These are phyloP conservation scores for Lotmaria passim DNA, from an alignment of 208 protist species.

Conservation along the genomic window DNA sequence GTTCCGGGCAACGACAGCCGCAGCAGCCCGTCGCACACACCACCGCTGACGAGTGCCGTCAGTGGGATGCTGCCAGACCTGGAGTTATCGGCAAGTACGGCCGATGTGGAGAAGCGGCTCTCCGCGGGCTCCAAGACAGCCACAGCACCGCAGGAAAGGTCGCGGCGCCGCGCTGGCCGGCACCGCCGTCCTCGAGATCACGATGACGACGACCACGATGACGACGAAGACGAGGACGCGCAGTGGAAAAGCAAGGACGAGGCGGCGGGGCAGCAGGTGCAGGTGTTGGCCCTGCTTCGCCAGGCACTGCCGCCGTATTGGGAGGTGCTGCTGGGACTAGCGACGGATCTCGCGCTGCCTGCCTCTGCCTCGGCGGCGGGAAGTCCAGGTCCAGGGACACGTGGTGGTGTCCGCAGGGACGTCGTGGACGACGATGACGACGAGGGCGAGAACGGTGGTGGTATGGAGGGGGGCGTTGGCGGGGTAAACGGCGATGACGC, in stretches of 20 bases:
- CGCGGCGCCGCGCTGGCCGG: background rate
- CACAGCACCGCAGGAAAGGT: background rate
- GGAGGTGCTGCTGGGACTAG: slow-evolving; percentile 39
- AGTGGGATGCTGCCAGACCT: slow-evolving; percentile 22
- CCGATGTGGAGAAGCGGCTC: slow-evolving; percentile 19
- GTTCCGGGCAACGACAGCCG: background rate
- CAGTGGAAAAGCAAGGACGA: background rate
- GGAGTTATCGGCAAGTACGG: slow-evolving; percentile 29
- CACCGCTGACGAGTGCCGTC: background rate
- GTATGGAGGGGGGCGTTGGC: background rate
- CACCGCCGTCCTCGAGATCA: background rate
- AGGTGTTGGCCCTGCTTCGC: slow-evolving; percentile 30
- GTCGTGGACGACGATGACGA: slow-evolving; percentile 21
- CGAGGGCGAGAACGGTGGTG: slow-evolving; percentile 5
- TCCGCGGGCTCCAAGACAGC: background rate
- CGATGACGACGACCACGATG: slow-evolving; percentile 8
- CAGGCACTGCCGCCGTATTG: slow-evolving; percentile 33
- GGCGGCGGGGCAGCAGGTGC: background rate
- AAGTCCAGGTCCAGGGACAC: no score
- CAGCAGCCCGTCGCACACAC: slow-evolving; percentile 2
- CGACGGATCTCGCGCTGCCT: slow-evolving; percentile 10
- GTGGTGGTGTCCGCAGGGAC: background rate
- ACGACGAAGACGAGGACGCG: slow-evolving; percentile 1
- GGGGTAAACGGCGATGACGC: background rate
- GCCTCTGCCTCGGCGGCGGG: background rate